phyloP scores from a whole-genome alignment of 2,329 filamentous ascomycete genomes.

The Penicillium sp. region DNA sequence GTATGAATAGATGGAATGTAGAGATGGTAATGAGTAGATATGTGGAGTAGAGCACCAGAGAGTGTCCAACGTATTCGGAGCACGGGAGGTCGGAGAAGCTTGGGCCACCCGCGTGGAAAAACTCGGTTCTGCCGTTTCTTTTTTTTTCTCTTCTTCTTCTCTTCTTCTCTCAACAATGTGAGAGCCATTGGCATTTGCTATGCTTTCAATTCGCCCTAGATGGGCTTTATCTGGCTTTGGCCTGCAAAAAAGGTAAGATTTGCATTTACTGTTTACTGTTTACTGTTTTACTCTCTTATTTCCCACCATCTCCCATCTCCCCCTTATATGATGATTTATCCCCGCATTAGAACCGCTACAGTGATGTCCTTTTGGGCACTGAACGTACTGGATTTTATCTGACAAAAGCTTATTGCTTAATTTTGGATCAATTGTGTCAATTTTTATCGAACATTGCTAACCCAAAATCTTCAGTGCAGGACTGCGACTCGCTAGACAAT shows the following conservation, averaged over 20 bases:
- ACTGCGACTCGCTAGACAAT: slow-evolving; percentile 14
- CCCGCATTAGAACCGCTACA: slow-evolving; percentile 65
- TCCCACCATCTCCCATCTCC: slow-evolving; percentile 3
- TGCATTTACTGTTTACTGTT: slow-evolving; percentile 5
- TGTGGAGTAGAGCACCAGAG: slow-evolving; percentile 2
- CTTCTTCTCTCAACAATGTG: slow-evolving; percentile 26
- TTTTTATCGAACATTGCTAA: slow-evolving; percentile 23
- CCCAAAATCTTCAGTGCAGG: slow-evolving; percentile 28
- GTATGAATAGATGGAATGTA: slow-evolving; percentile 18
- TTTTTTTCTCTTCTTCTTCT: slow-evolving; percentile 13
- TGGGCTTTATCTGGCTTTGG: slow-evolving; percentile 36
- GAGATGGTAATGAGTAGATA: slow-evolving; percentile 12
- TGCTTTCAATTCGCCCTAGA: slow-evolving; percentile 43
- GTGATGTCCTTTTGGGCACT: slow-evolving; percentile 52
- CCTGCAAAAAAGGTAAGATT: slow-evolving; percentile 37
- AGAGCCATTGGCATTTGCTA: slow-evolving; percentile 25
- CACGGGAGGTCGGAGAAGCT: slow-evolving; percentile 27
- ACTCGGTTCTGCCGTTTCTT: slow-evolving; percentile 22
- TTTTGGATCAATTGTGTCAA: slow-evolving; percentile 18
- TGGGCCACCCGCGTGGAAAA: slow-evolving; percentile 28
- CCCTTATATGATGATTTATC: slow-evolving; percentile 45
- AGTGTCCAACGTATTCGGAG: slow-evolving; percentile 14
- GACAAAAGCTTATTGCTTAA: slow-evolving; percentile 14
- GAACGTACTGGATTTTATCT: slow-evolving; percentile 38
- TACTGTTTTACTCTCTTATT: slow-evolving; percentile 7